phyloP scores from a whole-genome alignment of 306 rosid genomes.

The Clitoria ternatea region DNA sequence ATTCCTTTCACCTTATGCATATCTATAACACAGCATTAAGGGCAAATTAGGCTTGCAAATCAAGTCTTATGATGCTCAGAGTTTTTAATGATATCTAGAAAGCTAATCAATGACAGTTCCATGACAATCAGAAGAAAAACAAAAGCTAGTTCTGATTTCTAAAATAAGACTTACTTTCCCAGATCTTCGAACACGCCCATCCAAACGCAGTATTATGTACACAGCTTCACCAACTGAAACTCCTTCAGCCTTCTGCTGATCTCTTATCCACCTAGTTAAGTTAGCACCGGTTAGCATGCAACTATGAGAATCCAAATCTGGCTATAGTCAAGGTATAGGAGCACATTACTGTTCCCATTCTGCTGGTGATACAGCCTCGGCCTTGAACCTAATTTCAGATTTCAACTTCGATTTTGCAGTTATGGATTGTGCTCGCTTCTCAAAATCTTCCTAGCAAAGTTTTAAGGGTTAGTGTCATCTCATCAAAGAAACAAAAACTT shows the following conservation, averaged over 20 bases:
- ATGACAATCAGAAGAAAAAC: conserved; percentile 6
- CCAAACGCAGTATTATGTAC: conserved; percentile 81
- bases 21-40: background rate
- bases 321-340: conserved; percentile 9
- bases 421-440: conserved; percentile 83
- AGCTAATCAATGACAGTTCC: background rate
- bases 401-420: conserved; percentile 78
- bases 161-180: conserved; percentile 64
- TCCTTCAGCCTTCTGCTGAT: conserved; percentile 89
- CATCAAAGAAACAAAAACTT: conserved; percentile 19
- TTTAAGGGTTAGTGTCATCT: conserved; percentile 26
- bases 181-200: conserved; percentile 96
- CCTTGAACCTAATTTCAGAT: conserved; percentile 91
- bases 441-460: conserved; percentile 81
- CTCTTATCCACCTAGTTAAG: conserved; percentile 83
- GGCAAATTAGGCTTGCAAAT: background rate
- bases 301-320: too few species aligned
- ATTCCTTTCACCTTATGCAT: background rate
- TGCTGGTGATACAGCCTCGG: conserved; percentile 75
- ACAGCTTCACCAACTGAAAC: conserved; percentile 87
- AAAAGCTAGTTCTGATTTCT: background rate
- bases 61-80: background rate
- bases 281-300: conserved; percentile 2
- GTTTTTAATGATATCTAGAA: conserved; percentile 2
- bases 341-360: conserved; percentile 90